phyloP scores from a whole-genome alignment of 441 rosid species.

The Pelargonium citronellum region DNA sequence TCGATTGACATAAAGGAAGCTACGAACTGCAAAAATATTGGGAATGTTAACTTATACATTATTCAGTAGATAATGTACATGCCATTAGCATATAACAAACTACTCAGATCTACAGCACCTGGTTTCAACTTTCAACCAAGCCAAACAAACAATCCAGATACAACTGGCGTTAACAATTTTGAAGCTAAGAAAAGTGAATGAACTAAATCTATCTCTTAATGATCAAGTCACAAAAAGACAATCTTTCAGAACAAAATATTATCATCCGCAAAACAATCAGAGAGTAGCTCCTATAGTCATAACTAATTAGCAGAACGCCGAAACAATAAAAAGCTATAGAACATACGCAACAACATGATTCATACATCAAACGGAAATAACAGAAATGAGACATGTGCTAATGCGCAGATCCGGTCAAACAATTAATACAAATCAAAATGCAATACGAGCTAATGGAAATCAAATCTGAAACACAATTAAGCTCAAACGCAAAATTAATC shows the following conservation, averaged over 20 bases:
- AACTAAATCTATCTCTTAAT: not conserved
- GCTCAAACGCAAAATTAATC: not conserved
- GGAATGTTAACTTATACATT: not conserved
- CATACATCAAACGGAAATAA: not conserved
- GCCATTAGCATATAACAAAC: not conserved
- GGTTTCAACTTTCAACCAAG: not conserved
- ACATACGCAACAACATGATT: not conserved
- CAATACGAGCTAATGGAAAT: not conserved
- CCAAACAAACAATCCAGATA: not conserved
- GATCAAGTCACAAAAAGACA: not conserved
- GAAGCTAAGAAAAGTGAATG: not conserved
- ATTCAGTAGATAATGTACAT: not conserved
- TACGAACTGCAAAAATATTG: conserved; percentile 24
- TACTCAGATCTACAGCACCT: not conserved
- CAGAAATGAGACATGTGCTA: not conserved
- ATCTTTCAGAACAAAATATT: not conserved
- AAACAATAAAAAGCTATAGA: not conserved
- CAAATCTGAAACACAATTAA: not conserved
- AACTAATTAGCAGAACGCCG: not conserved
- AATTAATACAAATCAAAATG: not conserved
- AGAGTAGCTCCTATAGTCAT: too few species aligned
- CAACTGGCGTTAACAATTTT: not conserved
- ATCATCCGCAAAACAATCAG: too few species aligned
- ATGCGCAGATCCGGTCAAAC: not conserved
- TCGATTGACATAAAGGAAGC: conserved; percentile 20